A percentile compares a stretch with the other conserved stretches of the same genome.
phyloP scores from a whole-genome alignment of 1,139 yeast species.

The Candida sp. region DNA sequence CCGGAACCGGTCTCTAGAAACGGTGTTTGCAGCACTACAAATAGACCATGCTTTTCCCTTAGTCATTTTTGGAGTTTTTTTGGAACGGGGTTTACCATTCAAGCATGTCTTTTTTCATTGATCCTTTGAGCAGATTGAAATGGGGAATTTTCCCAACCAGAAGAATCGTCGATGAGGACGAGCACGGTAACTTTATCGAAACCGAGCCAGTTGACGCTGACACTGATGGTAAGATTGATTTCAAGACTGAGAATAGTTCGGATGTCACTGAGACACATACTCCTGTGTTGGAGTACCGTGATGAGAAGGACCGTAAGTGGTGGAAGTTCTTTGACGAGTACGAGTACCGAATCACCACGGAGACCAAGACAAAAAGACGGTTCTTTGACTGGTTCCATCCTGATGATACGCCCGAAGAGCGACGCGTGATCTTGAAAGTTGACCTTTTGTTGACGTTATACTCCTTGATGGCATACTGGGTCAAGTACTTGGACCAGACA shows the following conservation, averaged over 20 bases:
- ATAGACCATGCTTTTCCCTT: background rate
- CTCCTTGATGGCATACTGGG: too few species aligned
- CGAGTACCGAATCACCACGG: conserved; percentile 53
- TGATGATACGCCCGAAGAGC: too few species aligned
- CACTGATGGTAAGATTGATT: too few species aligned
- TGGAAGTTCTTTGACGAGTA: conserved; percentile 67
- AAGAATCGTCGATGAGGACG: too few species aligned
- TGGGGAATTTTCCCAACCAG: too few species aligned
- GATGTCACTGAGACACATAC: conserved; percentile 37
- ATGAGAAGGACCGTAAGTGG: conserved; percentile 67
- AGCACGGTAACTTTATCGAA: too few species aligned
- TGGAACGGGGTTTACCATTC: background rate
- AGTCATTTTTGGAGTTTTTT: background rate
- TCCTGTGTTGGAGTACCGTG: conserved; percentile 29
- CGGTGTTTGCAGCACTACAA: background rate
- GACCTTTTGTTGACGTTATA: too few species aligned
- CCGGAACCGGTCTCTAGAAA: background rate
- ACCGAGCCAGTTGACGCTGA: too few species aligned
- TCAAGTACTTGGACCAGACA: too few species aligned
- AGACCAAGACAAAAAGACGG: conserved; percentile 15
- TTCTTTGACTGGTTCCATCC: too few species aligned
- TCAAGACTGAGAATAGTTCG: background rate
- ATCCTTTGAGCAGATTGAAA: background rate
- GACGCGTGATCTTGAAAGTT: too few species aligned
- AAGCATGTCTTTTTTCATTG: background rate